Base-by-base conservation (phyloP, 2,329 filamentous ascomycete species). In the Zymoseptoria brevis region DNA sequence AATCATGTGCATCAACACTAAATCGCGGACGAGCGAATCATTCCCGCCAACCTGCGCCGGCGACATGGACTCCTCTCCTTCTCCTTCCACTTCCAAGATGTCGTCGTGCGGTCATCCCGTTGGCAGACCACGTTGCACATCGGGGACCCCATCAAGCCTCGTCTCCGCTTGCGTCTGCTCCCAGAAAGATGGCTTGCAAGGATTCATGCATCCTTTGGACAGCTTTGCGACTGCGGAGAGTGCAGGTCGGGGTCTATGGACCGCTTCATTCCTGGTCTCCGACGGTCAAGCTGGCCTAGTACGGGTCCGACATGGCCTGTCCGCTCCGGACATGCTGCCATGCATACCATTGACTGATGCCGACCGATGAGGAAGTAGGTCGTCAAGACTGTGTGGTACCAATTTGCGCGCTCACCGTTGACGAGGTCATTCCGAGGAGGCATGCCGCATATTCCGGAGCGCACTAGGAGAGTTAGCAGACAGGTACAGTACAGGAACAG, bases 371-470 rank as follows among this genome's bases (percentile, higher is more conserved):
- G 50, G 53, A 9, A 59, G 49, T 53, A 26, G 61, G 50, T 56
- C 57, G 54, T 56, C 61, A 60, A 56, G 59, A 45, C 54, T 53
- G 56, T 61, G 50, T 61, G 60, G 56, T 58, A 41, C 60, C 51
- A 51, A 57, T 56, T 52, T 60, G 56, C 59, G 61, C 51, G 19
- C 57, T 51, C 57, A 57, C 59, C 59, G 59, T 57, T 19, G 56
- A 41, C 53, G 57, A 59, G 60, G 59, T 56, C 19, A 54, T 29
- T 55, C 62, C 56, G 60, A 64, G 62, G 60, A 60, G 56, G 56
- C 54, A 58, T 62, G 35, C 35, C 35, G 35, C 35, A 45, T 45
- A 16, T 7, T 45, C 35, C 35, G 35, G 13, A 45, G 35, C 35
- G 35, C 35, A 45, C 35, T 45, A 45, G 35, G 35, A 45, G 35